Base-by-base conservation (phyloP, 2,329 filamentous ascomycete genomes). In the Microcera coccophila region DNA sequence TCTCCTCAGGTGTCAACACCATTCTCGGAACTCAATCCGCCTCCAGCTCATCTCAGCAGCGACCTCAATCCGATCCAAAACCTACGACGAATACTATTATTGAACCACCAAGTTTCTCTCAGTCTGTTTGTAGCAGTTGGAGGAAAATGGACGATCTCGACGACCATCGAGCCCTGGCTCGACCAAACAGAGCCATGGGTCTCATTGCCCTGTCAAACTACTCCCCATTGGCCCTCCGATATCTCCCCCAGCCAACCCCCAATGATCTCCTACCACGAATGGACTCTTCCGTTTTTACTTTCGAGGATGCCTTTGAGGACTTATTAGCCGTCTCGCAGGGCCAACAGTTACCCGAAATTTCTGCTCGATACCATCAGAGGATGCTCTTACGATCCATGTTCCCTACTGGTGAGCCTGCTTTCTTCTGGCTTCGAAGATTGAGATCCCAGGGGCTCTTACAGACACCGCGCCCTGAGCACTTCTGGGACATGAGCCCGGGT, bases 301-400 rank as follows among this genome's bases (percentile, higher is more conserved):
- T 78, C 49, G 66, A 72, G 22, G 76, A 80, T 49, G 76, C 77
- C 36, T 79, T 80, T 47, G 76, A 81, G 52, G 77, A 81, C 48
- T 68, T 81, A 14, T 63, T 81, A 11, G 62, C 64, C n/a, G 67
- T 69, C 15, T 68, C 67, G n/a, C 65, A 68, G 12, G 69, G 69
- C 4, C 61, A 64, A 5, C 58, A 61, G 3, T 58, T 79, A 16
- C 64, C 66, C 4, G 64, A 72, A 16, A 67, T 75, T 17, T 49
- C 52, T 11, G 57, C 53, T 2, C 61, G 61, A 34, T 59, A 65
- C 41, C 54, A 64, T 24, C 63, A 68, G 48, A 61, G 64, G 36
- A 62, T 55, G 44, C 59, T 70, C 11, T 55, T 71, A 32, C 57
- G 58, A 17, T 58, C 61, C 9, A 66, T 70, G 57, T 71, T 65